phyloP scores from a whole-genome alignment of 2,329 filamentous ascomycete genomes.

The Epicoccum nigrum region DNA sequence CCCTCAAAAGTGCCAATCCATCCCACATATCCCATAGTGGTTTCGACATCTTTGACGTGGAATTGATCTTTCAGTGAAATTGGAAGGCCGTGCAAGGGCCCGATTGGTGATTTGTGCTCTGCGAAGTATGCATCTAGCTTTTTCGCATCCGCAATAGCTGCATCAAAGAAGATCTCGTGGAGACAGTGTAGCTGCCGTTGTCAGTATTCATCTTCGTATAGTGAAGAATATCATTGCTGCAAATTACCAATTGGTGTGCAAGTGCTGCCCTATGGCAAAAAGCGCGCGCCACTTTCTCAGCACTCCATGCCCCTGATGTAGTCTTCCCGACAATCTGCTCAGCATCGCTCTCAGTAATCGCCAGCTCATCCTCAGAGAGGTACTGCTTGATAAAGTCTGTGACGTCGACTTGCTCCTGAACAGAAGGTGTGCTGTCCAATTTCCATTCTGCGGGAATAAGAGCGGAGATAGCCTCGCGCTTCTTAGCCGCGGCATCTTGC shows the following conservation, averaged over 20 bases:
- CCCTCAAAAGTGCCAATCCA: conserved; percentile 70
- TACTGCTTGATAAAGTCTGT: conserved; percentile 62
- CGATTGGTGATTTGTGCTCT: conserved; percentile 45
- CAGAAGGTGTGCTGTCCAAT: conserved; percentile 55
- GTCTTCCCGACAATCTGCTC: conserved; percentile 63
- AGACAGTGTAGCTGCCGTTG: conserved; percentile 43
- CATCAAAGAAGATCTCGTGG: conserved; percentile 58
- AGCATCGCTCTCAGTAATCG: conserved; percentile 67
- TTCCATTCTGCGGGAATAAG: conserved; percentile 65
- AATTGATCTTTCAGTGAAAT: conserved; percentile 58
- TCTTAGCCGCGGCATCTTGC: conserved; percentile 58
- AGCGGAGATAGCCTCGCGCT: conserved; percentile 60
- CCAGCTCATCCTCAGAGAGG: conserved; percentile 59
- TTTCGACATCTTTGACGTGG: conserved; percentile 55
- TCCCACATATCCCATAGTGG: conserved; percentile 66
- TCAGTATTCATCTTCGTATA: neutral
- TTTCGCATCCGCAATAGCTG: conserved; percentile 51
- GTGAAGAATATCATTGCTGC: neutral
- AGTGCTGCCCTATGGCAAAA: conserved; percentile 64
- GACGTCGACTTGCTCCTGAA: conserved; percentile 57
- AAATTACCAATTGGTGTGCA: conserved; percentile 55
- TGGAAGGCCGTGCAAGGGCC: conserved; percentile 55
- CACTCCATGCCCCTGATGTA: conserved; percentile 61
- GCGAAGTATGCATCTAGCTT: conserved; percentile 50
- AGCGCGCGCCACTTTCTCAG: conserved; percentile 60